A percentile compares a stretch with the other conserved stretches of the same genome.
Evolutionary conservation across 495 filamentous ascomycete genomes (phyloP).

Genomic region (Hypoxylon rickii): DNA sequence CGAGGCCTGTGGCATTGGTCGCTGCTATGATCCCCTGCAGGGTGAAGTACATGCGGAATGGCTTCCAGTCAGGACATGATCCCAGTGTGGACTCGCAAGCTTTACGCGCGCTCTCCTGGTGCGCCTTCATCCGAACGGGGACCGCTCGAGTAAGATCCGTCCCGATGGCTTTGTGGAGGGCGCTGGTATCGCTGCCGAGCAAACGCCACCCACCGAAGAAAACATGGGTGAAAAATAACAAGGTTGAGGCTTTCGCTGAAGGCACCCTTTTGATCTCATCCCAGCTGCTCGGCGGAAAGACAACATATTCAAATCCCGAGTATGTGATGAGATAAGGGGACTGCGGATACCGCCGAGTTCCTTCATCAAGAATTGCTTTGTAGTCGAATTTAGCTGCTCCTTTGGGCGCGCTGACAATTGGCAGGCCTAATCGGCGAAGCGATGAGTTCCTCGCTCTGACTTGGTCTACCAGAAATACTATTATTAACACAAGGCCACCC

Average conservation of each 20-base stretch:
- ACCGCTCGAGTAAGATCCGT: neutral
- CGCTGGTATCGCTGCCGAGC: neutral
- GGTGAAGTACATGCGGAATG: slow-evolving; percentile 4
- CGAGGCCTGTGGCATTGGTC: neutral
- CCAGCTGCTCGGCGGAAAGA: neutral
- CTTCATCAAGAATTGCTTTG: neutral
- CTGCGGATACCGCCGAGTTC: neutral
- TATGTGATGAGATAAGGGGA: neutral
- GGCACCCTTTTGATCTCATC: neutral
- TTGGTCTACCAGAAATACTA: neutral
- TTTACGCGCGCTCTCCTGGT: neutral
- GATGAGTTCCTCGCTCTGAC: neutral
- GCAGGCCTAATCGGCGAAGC: neutral
- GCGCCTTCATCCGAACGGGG: neutral
- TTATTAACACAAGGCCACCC: neutral
- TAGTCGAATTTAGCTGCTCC: neutral
- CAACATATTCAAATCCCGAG: slow-evolving; percentile 1
- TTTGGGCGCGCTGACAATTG: neutral
- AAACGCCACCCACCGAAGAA: neutral
- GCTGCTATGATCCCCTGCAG: neutral
- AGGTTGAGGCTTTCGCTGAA: neutral
- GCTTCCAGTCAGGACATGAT: neutral
- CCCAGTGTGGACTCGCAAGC: neutral
- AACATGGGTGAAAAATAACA: neutral
- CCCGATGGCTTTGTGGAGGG: neutral